These are phyloP conservation scores for Clitopilus hobsonii DNA, from an alignment of 768 basidiomycete species.

Conservation along the genomic window DNA sequence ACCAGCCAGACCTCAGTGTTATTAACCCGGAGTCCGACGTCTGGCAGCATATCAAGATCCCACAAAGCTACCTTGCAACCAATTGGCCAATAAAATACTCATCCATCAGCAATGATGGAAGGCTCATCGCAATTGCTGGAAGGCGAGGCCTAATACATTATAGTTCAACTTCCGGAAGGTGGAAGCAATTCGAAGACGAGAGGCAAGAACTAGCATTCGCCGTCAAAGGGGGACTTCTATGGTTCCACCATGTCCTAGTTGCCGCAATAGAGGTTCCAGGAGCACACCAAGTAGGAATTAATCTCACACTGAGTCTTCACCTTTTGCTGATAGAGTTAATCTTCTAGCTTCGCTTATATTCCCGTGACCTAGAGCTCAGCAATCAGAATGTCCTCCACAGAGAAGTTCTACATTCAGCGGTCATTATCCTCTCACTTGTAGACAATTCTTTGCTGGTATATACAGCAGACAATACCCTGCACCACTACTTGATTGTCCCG, in stretches of 20 bases:
- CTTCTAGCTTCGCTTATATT: slow-evolving; percentile 83
- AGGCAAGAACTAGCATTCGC: slow-evolving; percentile 82
- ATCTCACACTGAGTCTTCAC: too few relatives aligned
- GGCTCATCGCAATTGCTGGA: slow-evolving; percentile 90
- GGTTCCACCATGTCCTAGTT: slow-evolving; percentile 95
- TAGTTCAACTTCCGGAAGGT: slow-evolving; percentile 88
- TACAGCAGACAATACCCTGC: slow-evolving; percentile 88
- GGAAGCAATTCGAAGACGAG: slow-evolving; percentile 84
- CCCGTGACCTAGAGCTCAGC: slow-evolving; percentile 83
- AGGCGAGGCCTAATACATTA: slow-evolving; percentile 89
- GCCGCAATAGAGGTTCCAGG: slow-evolving; percentile 83
- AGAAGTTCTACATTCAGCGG: slow-evolving; percentile 69
- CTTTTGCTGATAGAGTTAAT: too few relatives aligned
- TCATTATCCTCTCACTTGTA: slow-evolving; percentile 85
- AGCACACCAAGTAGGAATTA: slow-evolving; percentile 71
- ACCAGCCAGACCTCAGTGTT: slow-evolving; percentile 97
- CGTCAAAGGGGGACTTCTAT: slow-evolving; percentile 88
- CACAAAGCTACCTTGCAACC: slow-evolving; percentile 77
- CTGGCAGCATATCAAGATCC: slow-evolving; percentile 98
- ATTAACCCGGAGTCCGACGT: slow-evolving; percentile 98
- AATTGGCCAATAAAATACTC: slow-evolving; percentile 97
- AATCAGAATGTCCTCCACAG: slow-evolving; percentile 81
- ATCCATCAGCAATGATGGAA: slow-evolving; percentile 84
- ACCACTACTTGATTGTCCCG: slow-evolving; percentile 88
- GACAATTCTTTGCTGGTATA: slow-evolving; percentile 95